A percentile compares a stretch with the other conserved stretches of the same genome.
Conservation (phyloP, 495 filamentous ascomycete genomes). For the Penicillium tannophilum region DNA sequence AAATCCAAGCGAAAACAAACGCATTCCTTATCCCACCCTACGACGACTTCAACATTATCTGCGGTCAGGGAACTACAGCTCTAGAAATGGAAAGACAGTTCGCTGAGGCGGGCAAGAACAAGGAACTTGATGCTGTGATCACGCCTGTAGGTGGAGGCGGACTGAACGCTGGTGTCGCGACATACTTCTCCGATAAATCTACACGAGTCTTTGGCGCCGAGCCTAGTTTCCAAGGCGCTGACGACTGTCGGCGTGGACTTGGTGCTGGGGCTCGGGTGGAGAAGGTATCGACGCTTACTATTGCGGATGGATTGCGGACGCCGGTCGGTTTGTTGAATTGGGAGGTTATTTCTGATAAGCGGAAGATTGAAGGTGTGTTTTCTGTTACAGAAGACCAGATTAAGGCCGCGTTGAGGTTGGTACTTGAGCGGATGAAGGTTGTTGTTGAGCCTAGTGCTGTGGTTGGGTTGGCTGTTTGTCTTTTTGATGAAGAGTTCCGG, state of each 20-base stretch:
- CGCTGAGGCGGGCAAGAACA: conserved; percentile 28
- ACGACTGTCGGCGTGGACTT: conserved; percentile 76
- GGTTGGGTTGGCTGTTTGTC: conserved; percentile 77
- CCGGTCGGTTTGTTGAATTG: conserved; percentile 79
- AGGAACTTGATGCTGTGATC: conserved; percentile 72
- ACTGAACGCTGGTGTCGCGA: conserved; percentile 79
- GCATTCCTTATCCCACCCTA: conserved; percentile 86
- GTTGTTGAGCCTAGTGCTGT: conserved; percentile 89
- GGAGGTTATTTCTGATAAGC: conserved; percentile 72
- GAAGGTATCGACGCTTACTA: conserved; percentile 72
- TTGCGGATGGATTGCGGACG: conserved; percentile 89
- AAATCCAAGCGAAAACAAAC: conserved; percentile 67
- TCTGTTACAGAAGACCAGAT: conserved; percentile 84
- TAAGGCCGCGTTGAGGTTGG: conserved; percentile 70
- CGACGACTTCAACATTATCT: conserved; percentile 86
- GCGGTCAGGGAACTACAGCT: conserved; percentile 86
- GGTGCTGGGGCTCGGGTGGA: conserved; percentile 61
- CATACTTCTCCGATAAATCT: conserved; percentile 67
- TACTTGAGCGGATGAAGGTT: conserved; percentile 88
- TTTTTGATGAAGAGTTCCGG: conserved; percentile 86
- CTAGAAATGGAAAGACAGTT: conserved; percentile 82
- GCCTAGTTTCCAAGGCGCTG: conserved; percentile 79
- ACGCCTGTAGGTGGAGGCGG: conserved; percentile 89
- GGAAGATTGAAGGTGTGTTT: conserved; percentile 74
- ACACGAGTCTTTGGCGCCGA: conserved; percentile 87